These are phyloP conservation scores for Candida silvatica DNA, from an alignment of 805 yeast genomes.

Conservation along the genomic window DNA sequence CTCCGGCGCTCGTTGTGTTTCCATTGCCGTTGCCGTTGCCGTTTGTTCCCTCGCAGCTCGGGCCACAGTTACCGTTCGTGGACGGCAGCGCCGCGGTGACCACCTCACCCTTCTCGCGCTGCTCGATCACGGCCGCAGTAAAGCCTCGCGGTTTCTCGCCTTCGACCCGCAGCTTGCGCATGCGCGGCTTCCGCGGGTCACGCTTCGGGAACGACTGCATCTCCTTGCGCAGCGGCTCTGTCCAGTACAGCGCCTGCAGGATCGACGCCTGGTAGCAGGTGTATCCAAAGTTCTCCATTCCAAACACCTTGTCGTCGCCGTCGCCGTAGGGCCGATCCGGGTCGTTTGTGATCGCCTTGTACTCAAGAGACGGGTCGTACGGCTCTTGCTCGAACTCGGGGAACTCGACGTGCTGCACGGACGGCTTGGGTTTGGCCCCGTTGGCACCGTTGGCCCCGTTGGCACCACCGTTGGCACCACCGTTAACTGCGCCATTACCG, in stretches of 20 bases:
- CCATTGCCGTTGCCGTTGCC: background rate
- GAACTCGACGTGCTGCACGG: slow-evolving; percentile 1
- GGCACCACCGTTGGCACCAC: background rate
- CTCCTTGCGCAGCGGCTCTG: slow-evolving; percentile 56
- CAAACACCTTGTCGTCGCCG: slow-evolving; percentile 63
- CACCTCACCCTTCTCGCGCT: slow-evolving; percentile 2
- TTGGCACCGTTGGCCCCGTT: background rate
- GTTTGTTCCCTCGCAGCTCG: background rate
- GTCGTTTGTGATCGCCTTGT: slow-evolving; percentile 1
- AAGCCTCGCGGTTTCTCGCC: slow-evolving; percentile 35
- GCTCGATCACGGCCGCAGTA: slow-evolving; percentile 14
- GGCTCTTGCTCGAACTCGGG: background rate
- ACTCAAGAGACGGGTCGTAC: background rate
- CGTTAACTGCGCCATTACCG: too few relatives aligned
- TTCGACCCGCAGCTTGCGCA: slow-evolving; percentile 29
- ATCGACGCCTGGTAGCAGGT: slow-evolving; percentile 95
- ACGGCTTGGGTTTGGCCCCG: background rate
- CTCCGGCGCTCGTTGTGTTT: background rate
- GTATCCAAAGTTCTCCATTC: slow-evolving; percentile 81
- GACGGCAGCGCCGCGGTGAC: background rate
- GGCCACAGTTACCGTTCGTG: background rate
- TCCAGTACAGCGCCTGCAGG: slow-evolving; percentile 76
- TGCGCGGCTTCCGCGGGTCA: slow-evolving; percentile 23
- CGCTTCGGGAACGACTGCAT: slow-evolving; percentile 40
- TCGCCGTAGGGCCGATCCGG: slow-evolving; percentile 46